Evolutionary conservation across 768 basidiomycete genomes (phyloP), one percentile per base, ranked within the genome.

Genomic region (Tulasnella sp.): DNA sequence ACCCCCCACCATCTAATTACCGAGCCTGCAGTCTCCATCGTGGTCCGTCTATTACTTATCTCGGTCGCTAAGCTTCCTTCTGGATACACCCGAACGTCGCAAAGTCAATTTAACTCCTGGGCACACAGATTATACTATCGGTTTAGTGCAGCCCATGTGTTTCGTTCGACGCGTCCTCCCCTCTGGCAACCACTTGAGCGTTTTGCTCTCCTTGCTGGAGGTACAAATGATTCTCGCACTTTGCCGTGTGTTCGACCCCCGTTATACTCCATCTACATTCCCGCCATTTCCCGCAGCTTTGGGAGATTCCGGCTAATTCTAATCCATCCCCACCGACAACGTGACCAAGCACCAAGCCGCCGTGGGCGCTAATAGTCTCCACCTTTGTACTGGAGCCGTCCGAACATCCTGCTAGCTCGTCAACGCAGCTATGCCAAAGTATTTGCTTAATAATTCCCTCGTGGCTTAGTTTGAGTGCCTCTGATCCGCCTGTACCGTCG

Each of bases 241-340:
- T 69, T 28, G 64, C 64, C 64, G 64, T 3, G 64, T 11, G 34
- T 2, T 34, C 28, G 64, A 28, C 6, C 64, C n/a, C 64, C 64
- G 31, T 69, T 69, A 37, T 54, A 22, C 54, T 54, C n/a, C 7
- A 54, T 22, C 24, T 24, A n/a, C 24, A 54, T 54, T 11, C 37
- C 64, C 64, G 64, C 64, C 64, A 69, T 37, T 69, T 31, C 34
- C 64, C 64, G 64, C 28, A 69, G 28, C 31, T 69, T 69, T 69
- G 16, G n/a, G 18, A 12, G 31, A 20, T 37, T 11, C 64, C 64
- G 64, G 64, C 9, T 60, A 60, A 9, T 37, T 37, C 12, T 34
- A 18, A 24, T 69, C 28, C 64, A 69, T 28, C 34, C 34, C 28
- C 64, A 28, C 4, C 64, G 31, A 37, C 16, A 37, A 28, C 60